Conservation (phyloP, 208 protist species). For the Porcisia deanei region DNA sequence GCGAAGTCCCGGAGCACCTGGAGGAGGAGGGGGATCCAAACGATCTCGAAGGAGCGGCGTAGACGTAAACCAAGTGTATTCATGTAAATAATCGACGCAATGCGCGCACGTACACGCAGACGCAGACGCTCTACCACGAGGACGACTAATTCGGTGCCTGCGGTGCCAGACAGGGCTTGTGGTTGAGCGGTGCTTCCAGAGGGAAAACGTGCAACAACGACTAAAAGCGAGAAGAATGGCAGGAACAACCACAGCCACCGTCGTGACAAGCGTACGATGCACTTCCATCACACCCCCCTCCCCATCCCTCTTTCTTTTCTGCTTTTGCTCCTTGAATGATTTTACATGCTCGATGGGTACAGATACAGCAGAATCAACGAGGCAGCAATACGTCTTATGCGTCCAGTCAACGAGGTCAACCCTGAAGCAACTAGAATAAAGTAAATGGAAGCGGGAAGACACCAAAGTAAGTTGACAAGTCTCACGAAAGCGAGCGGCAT, state of each 20-base stretch:
- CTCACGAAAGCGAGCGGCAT: neutral
- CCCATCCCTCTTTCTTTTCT: neutral
- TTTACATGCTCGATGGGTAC: neutral
- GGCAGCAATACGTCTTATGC: neutral
- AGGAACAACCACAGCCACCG: neutral
- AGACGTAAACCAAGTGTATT: neutral
- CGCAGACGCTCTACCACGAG: neutral
- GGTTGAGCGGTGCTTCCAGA: neutral
- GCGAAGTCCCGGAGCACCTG: neutral
- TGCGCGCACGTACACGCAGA: neutral
- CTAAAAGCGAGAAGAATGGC: neutral
- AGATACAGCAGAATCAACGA: neutral
- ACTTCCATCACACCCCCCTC: neutral
- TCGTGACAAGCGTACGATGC: neutral
- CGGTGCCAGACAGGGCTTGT: neutral
- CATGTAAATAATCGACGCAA: neutral
- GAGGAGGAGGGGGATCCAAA: neutral
- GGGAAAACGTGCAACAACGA: neutral
- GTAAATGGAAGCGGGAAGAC: neutral
- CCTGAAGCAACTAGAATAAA: neutral
- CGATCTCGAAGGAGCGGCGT: neutral
- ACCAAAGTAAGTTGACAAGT: neutral
- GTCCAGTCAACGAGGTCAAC: neutral
- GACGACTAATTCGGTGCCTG: neutral
- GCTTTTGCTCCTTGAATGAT: no score